phyloP scores from a whole-genome alignment of 495 filamentous ascomycete species.

The Elasticomyces elasticus region DNA sequence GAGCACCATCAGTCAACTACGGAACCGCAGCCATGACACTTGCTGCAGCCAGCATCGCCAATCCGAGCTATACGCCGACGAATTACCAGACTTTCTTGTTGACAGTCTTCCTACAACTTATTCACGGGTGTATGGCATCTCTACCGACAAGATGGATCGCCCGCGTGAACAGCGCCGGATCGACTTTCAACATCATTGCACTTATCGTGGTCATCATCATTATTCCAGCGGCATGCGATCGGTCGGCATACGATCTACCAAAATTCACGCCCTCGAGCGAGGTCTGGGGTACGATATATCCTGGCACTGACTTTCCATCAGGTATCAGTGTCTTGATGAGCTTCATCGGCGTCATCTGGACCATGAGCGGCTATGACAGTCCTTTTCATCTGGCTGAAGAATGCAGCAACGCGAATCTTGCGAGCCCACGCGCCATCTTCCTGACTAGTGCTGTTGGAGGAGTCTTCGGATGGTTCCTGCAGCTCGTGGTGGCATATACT shows the following conservation, averaged over 20 bases:
- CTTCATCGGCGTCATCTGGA: conserved; percentile 56
- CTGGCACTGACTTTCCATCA: conserved; percentile 59
- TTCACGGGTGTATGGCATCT: conserved; percentile 61
- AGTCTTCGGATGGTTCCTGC: conserved; percentile 62
- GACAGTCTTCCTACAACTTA: conserved; percentile 57
- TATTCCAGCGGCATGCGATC: conserved; percentile 52
- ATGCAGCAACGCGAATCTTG: conserved; percentile 66
- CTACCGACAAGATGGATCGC: conserved; percentile 68
- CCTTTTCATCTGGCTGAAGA: conserved; percentile 71
- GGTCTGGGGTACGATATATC: conserved; percentile 63
- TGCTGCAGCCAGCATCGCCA: conserved; percentile 56
- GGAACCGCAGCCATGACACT: conserved; percentile 61
- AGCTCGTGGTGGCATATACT: conserved; percentile 73
- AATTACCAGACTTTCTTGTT: conserved; percentile 63
- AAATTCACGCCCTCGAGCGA: conserved; percentile 53
- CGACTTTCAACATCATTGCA: conserved; percentile 63
- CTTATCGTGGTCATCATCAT: conserved; percentile 58
- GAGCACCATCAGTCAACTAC: conserved; percentile 57
- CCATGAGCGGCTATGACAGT: conserved; percentile 58
- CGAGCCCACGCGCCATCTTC: conserved; percentile 67
- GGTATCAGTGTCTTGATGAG: conserved; percentile 68
- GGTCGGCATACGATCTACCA: conserved; percentile 40
- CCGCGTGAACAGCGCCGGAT: conserved; percentile 64
- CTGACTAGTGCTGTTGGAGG: conserved; percentile 60
- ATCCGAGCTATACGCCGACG: conserved; percentile 55